Evolutionary conservation across 2,329 filamentous ascomycete species (phyloP).

Genomic region (Aureobasidium sp.): DNA sequence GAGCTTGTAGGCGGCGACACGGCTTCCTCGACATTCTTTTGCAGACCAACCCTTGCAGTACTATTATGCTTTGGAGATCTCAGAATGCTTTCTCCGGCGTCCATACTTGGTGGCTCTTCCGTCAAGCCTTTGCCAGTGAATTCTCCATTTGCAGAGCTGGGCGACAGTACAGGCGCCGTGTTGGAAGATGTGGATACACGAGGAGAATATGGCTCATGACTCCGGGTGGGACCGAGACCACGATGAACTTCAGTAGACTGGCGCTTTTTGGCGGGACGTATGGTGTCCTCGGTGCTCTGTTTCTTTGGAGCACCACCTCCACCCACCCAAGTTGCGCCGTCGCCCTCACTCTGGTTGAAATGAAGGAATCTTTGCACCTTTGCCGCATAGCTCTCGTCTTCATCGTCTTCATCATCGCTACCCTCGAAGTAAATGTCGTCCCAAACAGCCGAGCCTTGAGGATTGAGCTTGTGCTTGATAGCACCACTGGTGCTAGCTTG

Average conservation of each 20-base stretch:
- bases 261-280: slow-evolving; percentile 26
- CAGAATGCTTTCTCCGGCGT: slow-evolving; percentile 24
- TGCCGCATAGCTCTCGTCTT: slow-evolving; percentile 35
- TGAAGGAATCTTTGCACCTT: neutral
- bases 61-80: slow-evolving; percentile 21
- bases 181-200: slow-evolving; percentile 19
- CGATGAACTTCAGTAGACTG: neutral
- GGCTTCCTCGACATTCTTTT: slow-evolving; percentile 29
- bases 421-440: slow-evolving; percentile 44
- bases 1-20: neutral
- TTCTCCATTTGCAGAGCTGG: slow-evolving; percentile 19
- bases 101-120: slow-evolving; percentile 15
- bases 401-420: slow-evolving; percentile 39
- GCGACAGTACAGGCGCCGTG: slow-evolving; percentile 19
- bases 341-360: neutral
- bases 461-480: slow-evolving; percentile 23
- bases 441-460: slow-evolving; percentile 41
- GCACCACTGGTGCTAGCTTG: slow-evolving; percentile 23
- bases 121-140: slow-evolving; percentile 4
- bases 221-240: slow-evolving; percentile 18
- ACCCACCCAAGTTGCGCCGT: slow-evolving; percentile 5
- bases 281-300: neutral
- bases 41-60: slow-evolving; percentile 24
- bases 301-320: neutral
- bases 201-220: slow-evolving; percentile 24